phyloP scores from a whole-genome alignment of 768 basidiomycete genomes.

The Kwoniella heveanensis region DNA sequence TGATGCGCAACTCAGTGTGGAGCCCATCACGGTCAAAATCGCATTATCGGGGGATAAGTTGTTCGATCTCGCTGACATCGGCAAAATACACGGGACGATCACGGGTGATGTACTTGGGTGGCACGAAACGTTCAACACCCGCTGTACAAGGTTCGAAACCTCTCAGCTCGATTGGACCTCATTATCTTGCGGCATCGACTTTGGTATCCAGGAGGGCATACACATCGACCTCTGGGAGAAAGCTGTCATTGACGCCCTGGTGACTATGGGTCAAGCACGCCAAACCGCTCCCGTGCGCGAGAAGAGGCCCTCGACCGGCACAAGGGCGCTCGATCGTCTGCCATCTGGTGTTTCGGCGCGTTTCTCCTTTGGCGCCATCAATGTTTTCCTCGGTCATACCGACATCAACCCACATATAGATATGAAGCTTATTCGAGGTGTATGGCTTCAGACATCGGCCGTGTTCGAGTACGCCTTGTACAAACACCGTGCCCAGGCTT shows the following conservation, averaged over 20 bases:
- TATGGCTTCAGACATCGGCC: constrained; percentile 39
- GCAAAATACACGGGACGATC: constrained; percentile 30
- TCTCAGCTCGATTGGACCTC: constrained; percentile 31
- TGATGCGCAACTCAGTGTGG: constrained; percentile 27
- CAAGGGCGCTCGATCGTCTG: constrained; percentile 56
- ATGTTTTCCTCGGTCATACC: constrained; percentile 71
- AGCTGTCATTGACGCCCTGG: constrained; percentile 63
- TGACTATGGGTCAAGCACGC: constrained; percentile 58
- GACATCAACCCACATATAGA: constrained; percentile 77
- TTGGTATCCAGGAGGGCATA: constrained; percentile 63
- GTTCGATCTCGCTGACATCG: constrained; percentile 36
- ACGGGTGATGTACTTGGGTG: constrained; percentile 38
- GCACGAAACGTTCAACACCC: constrained; percentile 3
- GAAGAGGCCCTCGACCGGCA: not conserved
- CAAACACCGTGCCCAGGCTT: constrained; percentile 36
- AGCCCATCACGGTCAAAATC: constrained; percentile 40
- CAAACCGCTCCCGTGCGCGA: constrained; percentile 2
- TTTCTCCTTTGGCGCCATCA: constrained; percentile 65
- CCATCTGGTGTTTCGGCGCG: constrained; percentile 65
- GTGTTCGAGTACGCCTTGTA: constrained; percentile 48
- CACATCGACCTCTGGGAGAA: constrained; percentile 71
- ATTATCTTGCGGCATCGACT: constrained; percentile 57
- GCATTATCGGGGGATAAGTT: constrained; percentile 25
- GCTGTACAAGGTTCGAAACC: constrained; percentile 20
- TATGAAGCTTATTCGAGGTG: constrained; percentile 57